These are phyloP conservation scores for Verticillium longisporum DNA, from an alignment of 2,329 filamentous ascomycete species.

Conservation along the genomic window DNA sequence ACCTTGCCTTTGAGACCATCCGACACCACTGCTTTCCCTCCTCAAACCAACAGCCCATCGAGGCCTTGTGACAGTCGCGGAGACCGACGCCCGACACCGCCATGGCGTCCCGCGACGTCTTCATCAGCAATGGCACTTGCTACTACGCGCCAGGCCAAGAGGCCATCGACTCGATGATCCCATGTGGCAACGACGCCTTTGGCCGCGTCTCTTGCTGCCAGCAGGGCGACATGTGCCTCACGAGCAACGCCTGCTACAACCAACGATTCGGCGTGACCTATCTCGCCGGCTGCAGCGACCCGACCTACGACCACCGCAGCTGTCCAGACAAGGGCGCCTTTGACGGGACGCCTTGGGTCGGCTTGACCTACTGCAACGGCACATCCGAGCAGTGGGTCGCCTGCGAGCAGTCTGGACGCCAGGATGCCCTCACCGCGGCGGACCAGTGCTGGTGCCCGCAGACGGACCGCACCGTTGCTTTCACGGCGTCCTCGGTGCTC, in stretches of 20 bases:
- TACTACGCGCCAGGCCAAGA: conserved; percentile 13
- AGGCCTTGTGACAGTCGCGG: too few relatives aligned
- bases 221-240: conserved; percentile 23
- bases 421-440: conserved; percentile 14
- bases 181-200: conserved; percentile 24
- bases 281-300: conserved; percentile 28
- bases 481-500: conserved; percentile 16
- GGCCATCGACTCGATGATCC: conserved; percentile 16
- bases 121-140: conserved; percentile 26
- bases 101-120: conserved; percentile 8
- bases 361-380: conserved; percentile 26
- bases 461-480: conserved; percentile 17
- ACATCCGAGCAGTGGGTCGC: conserved; percentile 22
- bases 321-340: conserved; percentile 25
- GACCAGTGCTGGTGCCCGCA: conserved; percentile 22
- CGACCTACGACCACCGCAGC: conserved; percentile 18
- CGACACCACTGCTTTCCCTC: neutral
- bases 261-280: conserved; percentile 22
- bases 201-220: conserved; percentile 24
- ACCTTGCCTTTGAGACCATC: neutral
- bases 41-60: neutral
- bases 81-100: neutral
- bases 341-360: conserved; percentile 21
- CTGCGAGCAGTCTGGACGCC: conserved; percentile 18
- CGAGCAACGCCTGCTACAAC: conserved; percentile 14